A percentile compares a stretch with the other conserved stretches of the same genome.
Evolutionary conservation across 768 basidiomycete species (phyloP).

Genomic region (Cantharellus anzutake): DNA sequence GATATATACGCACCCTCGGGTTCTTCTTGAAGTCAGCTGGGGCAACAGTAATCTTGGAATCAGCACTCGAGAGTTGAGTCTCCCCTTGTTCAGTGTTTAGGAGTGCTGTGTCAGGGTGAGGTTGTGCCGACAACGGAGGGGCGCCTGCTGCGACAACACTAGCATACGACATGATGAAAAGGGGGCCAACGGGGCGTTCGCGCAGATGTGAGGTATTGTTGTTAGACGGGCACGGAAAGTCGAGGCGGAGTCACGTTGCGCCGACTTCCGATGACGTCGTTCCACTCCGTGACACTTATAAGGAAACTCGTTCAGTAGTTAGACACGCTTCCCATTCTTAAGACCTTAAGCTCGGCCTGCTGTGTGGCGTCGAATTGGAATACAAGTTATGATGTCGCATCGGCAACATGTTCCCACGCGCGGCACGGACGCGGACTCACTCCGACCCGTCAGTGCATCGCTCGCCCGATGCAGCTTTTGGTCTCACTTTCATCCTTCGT

Average conservation of each 20-base stretch:
- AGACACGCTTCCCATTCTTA: no score
- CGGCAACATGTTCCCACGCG: no score
- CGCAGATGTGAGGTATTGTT: neutral
- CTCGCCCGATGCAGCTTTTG: no score
- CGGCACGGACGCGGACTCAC: no score
- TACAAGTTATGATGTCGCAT: no score
- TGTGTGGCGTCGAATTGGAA: no score
- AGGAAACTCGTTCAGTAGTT: no score
- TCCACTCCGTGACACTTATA: no score
- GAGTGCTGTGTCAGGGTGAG: conserved; percentile 44
- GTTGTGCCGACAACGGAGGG: conserved; percentile 31
- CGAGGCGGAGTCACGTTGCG: neutral
- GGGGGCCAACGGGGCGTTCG: neutral
- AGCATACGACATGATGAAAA: conserved; percentile 47
- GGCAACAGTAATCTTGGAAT: conserved; percentile 38
- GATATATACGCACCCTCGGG: conserved; percentile 23
- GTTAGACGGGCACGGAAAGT: neutral
- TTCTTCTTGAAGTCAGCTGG: conserved; percentile 29
- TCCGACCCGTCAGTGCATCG: no score
- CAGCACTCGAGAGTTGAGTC: conserved; percentile 19
- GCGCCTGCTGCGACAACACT: conserved; percentile 41
- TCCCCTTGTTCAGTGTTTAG: conserved; percentile 25
- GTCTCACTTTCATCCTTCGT: no score
- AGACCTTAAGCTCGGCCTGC: no score
- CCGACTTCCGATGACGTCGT: neutral